Evolutionary conservation across 352 stramenopile genomes (phyloP).

Genomic region (Pythium phragmitis): DNA sequence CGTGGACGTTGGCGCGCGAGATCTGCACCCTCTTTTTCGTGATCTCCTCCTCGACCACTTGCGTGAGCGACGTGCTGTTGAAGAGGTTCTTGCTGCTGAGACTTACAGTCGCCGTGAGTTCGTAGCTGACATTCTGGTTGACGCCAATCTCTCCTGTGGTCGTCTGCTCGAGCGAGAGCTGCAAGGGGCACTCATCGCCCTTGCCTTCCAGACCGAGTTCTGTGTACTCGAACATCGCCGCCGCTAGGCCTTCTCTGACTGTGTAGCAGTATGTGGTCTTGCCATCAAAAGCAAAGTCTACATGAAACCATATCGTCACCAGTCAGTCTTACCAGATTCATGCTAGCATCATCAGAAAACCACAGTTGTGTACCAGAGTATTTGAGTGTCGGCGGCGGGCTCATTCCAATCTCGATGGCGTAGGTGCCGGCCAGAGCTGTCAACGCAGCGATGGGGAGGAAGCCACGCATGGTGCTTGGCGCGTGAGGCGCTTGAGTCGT

Average conservation of each 20-base stretch:
- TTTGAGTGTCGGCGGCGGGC: not conserved
- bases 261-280: constrained; percentile 14
- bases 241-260: not conserved
- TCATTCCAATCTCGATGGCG: not conserved
- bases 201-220: not conserved
- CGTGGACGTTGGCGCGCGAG: constrained; percentile 5
- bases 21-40: constrained; percentile 6
- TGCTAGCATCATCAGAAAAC: not conserved
- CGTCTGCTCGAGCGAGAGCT: constrained; percentile 6
- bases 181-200: constrained; percentile 3
- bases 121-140: constrained; percentile 1
- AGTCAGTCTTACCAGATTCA: not conserved
- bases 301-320: not conserved
- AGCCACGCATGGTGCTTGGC: too few relatives aligned
- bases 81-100: constrained; percentile 7
- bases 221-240: constrained; percentile 3
- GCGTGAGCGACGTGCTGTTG: constrained; percentile 5
- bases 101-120: constrained; percentile 7
- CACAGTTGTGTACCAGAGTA: not conserved
- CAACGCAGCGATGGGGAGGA: too few relatives aligned
- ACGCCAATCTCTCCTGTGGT: not conserved
- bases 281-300: constrained; percentile 10
- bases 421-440: not conserved
- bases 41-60: not conserved
- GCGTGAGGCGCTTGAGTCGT: too few relatives aligned